Conservation (phyloP, 805 yeast genomes). For the Cyberlindnera japonica region DNA sequence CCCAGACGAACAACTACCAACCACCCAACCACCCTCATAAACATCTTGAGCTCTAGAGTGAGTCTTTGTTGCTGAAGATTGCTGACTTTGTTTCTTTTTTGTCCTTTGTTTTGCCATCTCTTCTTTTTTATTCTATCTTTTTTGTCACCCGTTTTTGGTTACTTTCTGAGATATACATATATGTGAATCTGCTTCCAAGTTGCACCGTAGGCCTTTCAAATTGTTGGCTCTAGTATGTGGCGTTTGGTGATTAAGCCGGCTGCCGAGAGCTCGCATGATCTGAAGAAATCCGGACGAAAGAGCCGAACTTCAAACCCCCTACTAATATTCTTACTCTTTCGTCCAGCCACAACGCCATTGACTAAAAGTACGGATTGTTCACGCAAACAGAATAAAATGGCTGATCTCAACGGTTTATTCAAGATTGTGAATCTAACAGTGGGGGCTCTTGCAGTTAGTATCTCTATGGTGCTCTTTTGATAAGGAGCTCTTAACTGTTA, state of each 20-base stretch:
- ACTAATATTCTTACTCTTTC: too few relatives aligned
- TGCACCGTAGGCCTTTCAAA: too few relatives aligned
- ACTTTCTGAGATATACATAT: slow-evolving; percentile 14
- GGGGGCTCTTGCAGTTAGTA: slow-evolving; percentile 35
- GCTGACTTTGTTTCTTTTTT: slow-evolving; percentile 4
- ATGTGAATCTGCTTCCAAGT: slow-evolving; percentile 8
- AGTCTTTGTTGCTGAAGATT: neutral
- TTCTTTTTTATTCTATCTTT: slow-evolving; percentile 7
- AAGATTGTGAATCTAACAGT: slow-evolving; percentile 48
- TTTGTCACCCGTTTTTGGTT: slow-evolving; percentile 9
- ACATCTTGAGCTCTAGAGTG: neutral
- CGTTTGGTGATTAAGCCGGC: too few relatives aligned
- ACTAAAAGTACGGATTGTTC: neutral
- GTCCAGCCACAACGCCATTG: neutral
- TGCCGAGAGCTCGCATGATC: too few relatives aligned
- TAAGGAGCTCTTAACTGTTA: too few relatives aligned
- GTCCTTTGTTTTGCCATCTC: slow-evolving; percentile 7
- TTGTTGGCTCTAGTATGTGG: too few relatives aligned
- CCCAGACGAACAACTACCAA: neutral
- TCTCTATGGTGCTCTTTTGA: too few relatives aligned
- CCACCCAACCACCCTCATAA: slow-evolving; percentile 1
- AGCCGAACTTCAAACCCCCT: too few relatives aligned
- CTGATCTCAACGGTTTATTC: slow-evolving; percentile 29
- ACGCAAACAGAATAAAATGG: slow-evolving; percentile 13
- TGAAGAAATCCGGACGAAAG: too few relatives aligned